Base-by-base conservation (phyloP, 1,284 basidiomycete species). In the Calocybe gambosa region DNA sequence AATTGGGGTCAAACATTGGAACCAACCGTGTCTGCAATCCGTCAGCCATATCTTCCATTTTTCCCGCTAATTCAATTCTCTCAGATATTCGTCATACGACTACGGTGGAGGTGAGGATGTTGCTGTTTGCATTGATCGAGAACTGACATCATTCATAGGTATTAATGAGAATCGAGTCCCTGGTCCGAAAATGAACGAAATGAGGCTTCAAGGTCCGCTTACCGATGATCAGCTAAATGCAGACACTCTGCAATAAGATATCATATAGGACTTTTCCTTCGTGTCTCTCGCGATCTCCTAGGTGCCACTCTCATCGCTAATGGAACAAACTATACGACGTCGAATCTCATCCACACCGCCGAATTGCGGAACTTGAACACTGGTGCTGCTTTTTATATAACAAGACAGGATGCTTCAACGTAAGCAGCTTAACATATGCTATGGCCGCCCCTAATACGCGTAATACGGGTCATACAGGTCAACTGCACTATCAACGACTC, bases 131-230 rank as follows among this genome's bases (percentile, higher is more conserved):
- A 21, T 33, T 23, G 13, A 10, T 15, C 26, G 44, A 39, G 26
- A 7, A n/a, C 19, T 34, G 31, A 34, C 2, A 15, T 34, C 3
- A 3, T 13, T 34, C 26, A 8, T 47, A 67, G 68, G 74, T 7
- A 77, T 79, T 48, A 71, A 74, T 46, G 77, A 79, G 57, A 75
- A 73, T 47, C 65, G 76, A 2, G 61, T 72, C 15, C 67, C 74
- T 1, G 65, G 59, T 13, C 58, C 69, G 1, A 79, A 78, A 55
- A 78, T 76, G 70, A 74, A 74, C 41, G 76, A 79, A 54, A 72
- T 78, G 67, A 67, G 76, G 46, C 62, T 73, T 9, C 75, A 78
- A 64, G 74, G 73, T 63, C 37, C 47, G 21, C 56, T 19, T 5
- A 36, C 5, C 5, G 34, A 5, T 6, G 6, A 21, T 29, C 36